Conservation (phyloP, 2,329 filamentous ascomycete genomes). For the Aspergillus intermedius region DNA sequence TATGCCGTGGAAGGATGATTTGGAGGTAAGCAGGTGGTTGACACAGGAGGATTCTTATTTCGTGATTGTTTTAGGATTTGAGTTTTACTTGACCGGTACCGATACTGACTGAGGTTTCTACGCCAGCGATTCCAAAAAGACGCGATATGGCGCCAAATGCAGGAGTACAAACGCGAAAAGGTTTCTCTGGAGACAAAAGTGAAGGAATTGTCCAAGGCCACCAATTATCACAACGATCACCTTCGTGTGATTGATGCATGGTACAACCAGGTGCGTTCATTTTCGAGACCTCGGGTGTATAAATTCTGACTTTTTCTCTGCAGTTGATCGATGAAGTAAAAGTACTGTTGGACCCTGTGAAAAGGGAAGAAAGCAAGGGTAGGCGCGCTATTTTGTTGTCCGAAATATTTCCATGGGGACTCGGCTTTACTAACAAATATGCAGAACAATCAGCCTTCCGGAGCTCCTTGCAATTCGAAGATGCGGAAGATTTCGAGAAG, state of each 20-base stretch:
- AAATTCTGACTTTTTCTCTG: constrained; percentile 6
- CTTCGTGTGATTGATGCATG: constrained; percentile 83
- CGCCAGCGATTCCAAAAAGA: constrained; percentile 84
- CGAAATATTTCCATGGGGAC: background rate
- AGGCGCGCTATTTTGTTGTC: constrained; percentile 3
- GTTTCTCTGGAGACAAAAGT: constrained; percentile 72
- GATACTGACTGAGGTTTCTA: constrained; percentile 19
- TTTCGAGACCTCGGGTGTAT: background rate
- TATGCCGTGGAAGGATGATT: constrained; percentile 64
- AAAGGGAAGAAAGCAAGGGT: constrained; percentile 24
- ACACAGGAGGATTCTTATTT: too few relatives aligned
- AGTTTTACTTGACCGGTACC: constrained; percentile 22
- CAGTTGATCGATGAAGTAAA: constrained; percentile 43
- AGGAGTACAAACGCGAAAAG: constrained; percentile 92
- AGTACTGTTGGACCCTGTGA: constrained; percentile 27
- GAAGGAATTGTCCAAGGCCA: constrained; percentile 70
- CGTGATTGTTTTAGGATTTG: background rate
- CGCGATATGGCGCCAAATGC: constrained; percentile 95
- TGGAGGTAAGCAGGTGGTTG: constrained; percentile 56
- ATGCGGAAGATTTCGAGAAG: constrained; percentile 61
- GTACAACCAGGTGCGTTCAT: constrained; percentile 74
- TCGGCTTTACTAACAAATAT: constrained; percentile 1
- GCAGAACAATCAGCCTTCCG: constrained; percentile 36
- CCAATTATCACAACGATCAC: constrained; percentile 84
- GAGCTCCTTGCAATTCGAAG: constrained; percentile 50